Base-by-base conservation (phyloP, 1,284 basidiomycete species). In the Rhodotorula sp. region DNA sequence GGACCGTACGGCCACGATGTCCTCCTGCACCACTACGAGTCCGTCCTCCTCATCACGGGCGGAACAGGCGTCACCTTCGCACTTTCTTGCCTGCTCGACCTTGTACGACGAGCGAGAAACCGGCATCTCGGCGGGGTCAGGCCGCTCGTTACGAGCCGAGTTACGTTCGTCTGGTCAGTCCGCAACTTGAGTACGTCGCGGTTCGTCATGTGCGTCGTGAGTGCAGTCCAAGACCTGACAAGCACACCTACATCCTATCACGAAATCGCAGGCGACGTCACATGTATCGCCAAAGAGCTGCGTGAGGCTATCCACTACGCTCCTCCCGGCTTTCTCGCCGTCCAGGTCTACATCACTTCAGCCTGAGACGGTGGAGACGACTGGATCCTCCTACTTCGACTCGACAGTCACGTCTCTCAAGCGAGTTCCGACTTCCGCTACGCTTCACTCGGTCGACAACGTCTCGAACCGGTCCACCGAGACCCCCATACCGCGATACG, bases 1-100 rank as follows among this genome's bases (percentile, higher is more conserved):
- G 66, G 73, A 24, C 68, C 73, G 0, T 74, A 74, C 52, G 73
- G 73, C 4, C 56, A 68, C 29, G n/a, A 51, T 24, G 32, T 67
- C 9, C 30, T 56, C 4, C 39, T 72, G 6, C 61, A 72, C n/a
- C 66, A 44, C 20, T 72, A 47, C 62, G 62, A 68, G 15, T 61
- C 62, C 0, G 70, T 70, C 20, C 53, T 74, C 10, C 55, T 74
- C 9, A 20, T 72, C 34, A 58, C 62, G 11, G 73, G 73, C 20
- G 73, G 73, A 0, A 69, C 66, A 0, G 73, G 73, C 10, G 62
- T 74, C 22, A 61, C 70, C 2, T 69, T 65, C 17, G 62, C 58
- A 2, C 30, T 67, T 2, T 49, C 65, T 3, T 59, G 64, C 49
- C 47, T 74, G 22, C 63, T 67, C 46, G 70, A 74, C 49, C 64